A percentile compares a stretch with the other conserved stretches of the same genome.
phyloP scores from a whole-genome alignment of 1,139 yeast species.

The Suhomyces ambrosiae region DNA sequence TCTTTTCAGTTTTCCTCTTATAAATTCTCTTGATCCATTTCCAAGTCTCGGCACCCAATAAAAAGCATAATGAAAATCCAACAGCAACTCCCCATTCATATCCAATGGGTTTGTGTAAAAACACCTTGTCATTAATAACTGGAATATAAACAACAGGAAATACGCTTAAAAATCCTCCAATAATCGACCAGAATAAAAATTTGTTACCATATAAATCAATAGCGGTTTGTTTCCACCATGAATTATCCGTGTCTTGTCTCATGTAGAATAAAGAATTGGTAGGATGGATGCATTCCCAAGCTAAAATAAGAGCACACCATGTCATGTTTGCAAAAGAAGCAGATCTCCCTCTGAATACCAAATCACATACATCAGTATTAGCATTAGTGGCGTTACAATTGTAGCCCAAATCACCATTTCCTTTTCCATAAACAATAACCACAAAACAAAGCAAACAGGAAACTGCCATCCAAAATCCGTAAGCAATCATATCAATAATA shows the following conservation, averaged over 20 bases:
- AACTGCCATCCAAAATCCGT: constrained; percentile 41
- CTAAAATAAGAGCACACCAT: constrained; percentile 34
- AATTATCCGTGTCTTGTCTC: constrained; percentile 29
- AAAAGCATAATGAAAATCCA: constrained; percentile 24
- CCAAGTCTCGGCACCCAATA: constrained; percentile 29
- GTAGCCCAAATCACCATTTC: constrained; percentile 34
- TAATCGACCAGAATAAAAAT: constrained; percentile 30
- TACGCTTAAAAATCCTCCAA: constrained; percentile 28
- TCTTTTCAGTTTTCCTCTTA: constrained; percentile 20
- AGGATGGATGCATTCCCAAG: constrained; percentile 33
- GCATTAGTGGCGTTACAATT: constrained; percentile 27
- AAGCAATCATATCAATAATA: constrained; percentile 34
- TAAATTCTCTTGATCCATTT: constrained; percentile 28
- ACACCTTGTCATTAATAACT: constrained; percentile 31
- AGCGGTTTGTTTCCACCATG: constrained; percentile 31
- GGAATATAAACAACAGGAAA: constrained; percentile 34
- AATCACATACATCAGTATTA: constrained; percentile 19
- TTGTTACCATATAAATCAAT: constrained; percentile 28
- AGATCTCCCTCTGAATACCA: constrained; percentile 30
- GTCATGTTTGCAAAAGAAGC: constrained; percentile 32
- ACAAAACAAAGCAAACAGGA: constrained; percentile 36
- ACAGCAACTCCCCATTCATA: constrained; percentile 33
- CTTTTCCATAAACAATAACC: constrained; percentile 32
- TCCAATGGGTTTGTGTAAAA: constrained; percentile 28
- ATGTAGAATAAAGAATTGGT: constrained; percentile 27